Conservation (phyloP, 2,329 filamentous ascomycete species). For the Talaromyces sp. region DNA sequence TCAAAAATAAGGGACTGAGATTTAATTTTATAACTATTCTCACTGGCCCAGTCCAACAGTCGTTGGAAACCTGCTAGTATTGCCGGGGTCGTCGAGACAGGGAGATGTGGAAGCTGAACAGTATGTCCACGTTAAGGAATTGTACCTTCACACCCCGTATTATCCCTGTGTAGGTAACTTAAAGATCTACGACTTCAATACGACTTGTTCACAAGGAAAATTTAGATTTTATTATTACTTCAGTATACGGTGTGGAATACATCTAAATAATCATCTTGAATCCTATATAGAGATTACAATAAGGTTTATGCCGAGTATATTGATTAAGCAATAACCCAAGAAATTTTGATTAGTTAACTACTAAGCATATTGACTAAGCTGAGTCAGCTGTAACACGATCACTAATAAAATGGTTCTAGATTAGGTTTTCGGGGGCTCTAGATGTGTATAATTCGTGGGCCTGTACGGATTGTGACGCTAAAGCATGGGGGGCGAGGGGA, state of each 20-base stretch:
- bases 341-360: not conserved
- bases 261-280: not conserved
- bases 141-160: not conserved
- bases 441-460: not conserved
- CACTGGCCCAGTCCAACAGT: not conserved
- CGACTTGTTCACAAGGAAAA: not conserved
- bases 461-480: not conserved
- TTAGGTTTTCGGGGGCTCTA: not conserved
- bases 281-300: not conserved
- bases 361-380: not conserved
- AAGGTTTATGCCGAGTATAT: not conserved
- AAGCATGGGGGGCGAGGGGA: not conserved
- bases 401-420: not conserved
- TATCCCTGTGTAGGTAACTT: not conserved
- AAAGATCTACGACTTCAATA: not conserved
- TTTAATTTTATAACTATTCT: not conserved
- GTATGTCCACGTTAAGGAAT: not conserved
- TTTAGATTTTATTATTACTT: not conserved
- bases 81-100: not conserved
- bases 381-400: not conserved
- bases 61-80: not conserved
- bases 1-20: no score
- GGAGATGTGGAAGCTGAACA: not conserved
- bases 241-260: not conserved
- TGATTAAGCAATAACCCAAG: not conserved